These are phyloP conservation scores for Euphrasia confusa DNA, from an alignment of 257 asterid species.

Conservation along the genomic window DNA sequence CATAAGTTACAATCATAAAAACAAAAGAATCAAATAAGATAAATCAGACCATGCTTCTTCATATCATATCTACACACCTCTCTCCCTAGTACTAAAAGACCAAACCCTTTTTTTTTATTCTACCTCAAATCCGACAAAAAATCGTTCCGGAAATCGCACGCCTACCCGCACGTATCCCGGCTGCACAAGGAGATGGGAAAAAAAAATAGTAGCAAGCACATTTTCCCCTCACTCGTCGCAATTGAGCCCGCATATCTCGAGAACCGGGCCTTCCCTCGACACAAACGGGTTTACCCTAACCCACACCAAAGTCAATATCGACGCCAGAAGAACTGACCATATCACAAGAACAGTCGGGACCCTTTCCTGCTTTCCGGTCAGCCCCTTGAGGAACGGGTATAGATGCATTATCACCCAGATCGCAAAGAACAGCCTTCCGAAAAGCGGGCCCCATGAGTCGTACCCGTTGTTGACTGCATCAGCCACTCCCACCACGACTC, in stretches of 20 bases:
- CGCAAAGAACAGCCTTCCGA: conserved; percentile 73
- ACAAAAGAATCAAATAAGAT: conserved; percentile 31
- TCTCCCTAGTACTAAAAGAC: conserved; percentile 14
- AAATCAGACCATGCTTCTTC: conserved; percentile 23
- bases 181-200: conserved; percentile 5
- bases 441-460: conserved; percentile 89
- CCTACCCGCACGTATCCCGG: conserved; percentile 15
- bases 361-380: conserved; percentile 66
- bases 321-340: conserved; percentile 78
- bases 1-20: no score
- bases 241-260: conserved; percentile 73
- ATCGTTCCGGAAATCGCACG: conserved; percentile 16
- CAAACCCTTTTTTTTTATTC: conserved; percentile 19
- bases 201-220: neutral
- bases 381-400: conserved; percentile 86
- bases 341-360: conserved; percentile 77
- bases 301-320: conserved; percentile 77
- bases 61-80: conserved; percentile 30
- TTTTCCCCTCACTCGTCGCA: conserved; percentile 48
- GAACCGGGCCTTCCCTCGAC: conserved; percentile 74
- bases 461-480: conserved; percentile 83
- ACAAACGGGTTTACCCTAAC: conserved; percentile 83
- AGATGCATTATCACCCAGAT: conserved; percentile 87
- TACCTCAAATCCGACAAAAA: conserved; percentile 12
- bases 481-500: conserved; percentile 66